Conservation (phyloP, 2,329 filamentous ascomycete species). For the Talaromyces sp. region DNA sequence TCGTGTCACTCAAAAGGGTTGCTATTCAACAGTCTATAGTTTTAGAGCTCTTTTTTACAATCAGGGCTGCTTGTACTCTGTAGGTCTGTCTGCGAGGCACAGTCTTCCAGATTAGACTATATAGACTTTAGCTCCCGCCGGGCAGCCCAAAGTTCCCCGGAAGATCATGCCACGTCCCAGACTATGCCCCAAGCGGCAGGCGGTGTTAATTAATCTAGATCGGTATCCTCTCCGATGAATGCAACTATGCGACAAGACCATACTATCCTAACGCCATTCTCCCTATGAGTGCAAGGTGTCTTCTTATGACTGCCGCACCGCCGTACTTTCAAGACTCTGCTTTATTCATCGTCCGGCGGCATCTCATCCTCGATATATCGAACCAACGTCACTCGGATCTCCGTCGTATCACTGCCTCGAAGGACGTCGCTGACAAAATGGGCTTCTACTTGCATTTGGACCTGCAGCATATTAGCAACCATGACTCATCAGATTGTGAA, state of each 20-base stretch:
- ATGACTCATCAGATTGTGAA: neutral
- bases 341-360: slow-evolving; percentile 91
- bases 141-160: slow-evolving; percentile 7
- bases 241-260: neutral
- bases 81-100: neutral
- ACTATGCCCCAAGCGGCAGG: neutral
- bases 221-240: neutral
- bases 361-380: slow-evolving; percentile 97
- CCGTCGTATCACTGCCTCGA: slow-evolving; percentile 89
- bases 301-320: neutral
- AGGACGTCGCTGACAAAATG: slow-evolving; percentile 94
- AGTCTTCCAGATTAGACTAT: neutral
- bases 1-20: neutral
- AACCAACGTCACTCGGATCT: slow-evolving; percentile 89
- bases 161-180: slow-evolving; percentile 2
- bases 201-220: neutral
- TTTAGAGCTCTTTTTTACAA: neutral
- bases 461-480: slow-evolving; percentile 37
- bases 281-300: neutral
- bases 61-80: neutral
- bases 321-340: neutral
- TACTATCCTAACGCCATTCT: neutral
- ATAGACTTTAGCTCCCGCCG: slow-evolving; percentile 8
- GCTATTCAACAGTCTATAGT: too few species aligned
- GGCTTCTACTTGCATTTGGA: slow-evolving; percentile 96